A percentile compares a stretch with the other conserved stretches of the same genome.
Evolutionary conservation across 306 rosid genomes (phyloP).

Genomic region (Hippophae tibetana): DNA sequence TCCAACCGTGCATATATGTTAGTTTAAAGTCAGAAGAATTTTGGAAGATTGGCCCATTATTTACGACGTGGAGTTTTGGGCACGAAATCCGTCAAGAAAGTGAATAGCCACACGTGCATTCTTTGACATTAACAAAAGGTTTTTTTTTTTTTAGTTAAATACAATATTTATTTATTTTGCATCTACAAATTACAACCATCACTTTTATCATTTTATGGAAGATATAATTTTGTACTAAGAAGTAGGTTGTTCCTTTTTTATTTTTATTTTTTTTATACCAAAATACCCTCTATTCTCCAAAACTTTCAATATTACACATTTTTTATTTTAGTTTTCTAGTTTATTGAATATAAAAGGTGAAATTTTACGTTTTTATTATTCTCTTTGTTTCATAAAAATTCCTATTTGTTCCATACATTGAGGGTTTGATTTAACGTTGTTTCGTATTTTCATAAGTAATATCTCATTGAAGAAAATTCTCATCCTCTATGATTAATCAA

Average conservation of each 20-base stretch:
- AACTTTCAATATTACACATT: neutral
- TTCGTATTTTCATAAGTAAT: no score
- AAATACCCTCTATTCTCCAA: neutral
- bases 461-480: no score
- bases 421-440: no score
- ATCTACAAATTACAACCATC: conserved; percentile 2
- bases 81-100: conserved; percentile 37
- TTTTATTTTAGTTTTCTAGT: no score
- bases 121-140: conserved; percentile 1
- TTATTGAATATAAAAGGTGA: no score
- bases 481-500: no score
- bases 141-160: neutral
- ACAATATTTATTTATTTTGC: conserved; percentile 1
- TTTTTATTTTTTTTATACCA: conserved; percentile 17
- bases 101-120: conserved; percentile 57
- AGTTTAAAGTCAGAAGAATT: conserved; percentile 21
- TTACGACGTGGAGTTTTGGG: conserved; percentile 15
- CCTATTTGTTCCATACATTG: no score
- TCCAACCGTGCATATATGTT: conserved; percentile 21
- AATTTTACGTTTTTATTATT: no score
- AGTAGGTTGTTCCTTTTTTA: conserved; percentile 4
- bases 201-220: neutral
- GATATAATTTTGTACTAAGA: neutral
- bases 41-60: conserved; percentile 8
- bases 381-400: no score